phyloP scores from a whole-genome alignment of 139 green algal genomes.

The Limnomonas spitsbergensis region DNA sequence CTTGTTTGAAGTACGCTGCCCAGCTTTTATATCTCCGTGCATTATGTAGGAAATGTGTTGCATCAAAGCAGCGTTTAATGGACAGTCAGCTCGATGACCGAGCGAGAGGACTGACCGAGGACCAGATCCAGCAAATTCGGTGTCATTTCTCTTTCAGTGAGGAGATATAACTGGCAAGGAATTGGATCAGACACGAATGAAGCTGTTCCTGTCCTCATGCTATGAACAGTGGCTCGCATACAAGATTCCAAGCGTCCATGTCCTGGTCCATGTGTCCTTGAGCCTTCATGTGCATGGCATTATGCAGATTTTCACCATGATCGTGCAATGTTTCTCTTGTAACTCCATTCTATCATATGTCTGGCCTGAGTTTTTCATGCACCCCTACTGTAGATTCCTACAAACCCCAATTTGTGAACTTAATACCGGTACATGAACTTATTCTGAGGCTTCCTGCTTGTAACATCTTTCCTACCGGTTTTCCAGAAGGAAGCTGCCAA shows the following conservation, averaged over 20 bases:
- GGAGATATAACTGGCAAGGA: neutral
- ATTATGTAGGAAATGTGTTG: neutral
- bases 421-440: too few relatives aligned
- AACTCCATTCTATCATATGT: too few relatives aligned
- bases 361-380: too few relatives aligned
- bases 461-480: too few relatives aligned
- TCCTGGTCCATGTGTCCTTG: neutral
- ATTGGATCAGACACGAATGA: slow-evolving; percentile 48
- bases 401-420: too few relatives aligned
- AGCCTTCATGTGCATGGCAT: neutral
- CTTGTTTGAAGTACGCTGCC: neutral
- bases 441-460: neutral
- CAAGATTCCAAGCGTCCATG: neutral
- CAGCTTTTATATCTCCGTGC: neutral
- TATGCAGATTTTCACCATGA: too few relatives aligned
- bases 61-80: neutral
- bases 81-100: slow-evolving; percentile 9
- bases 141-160: slow-evolving; percentile 50
- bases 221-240: slow-evolving; percentile 30
- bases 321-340: too few relatives aligned
- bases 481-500: too few relatives aligned
- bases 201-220: slow-evolving; percentile 47
- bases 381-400: too few relatives aligned
- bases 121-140: slow-evolving; percentile 59
- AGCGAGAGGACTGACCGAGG: slow-evolving; percentile 37